Evolutionary conservation across 768 basidiomycete species (phyloP).

Genomic region (Termitomyces titanicus): DNA sequence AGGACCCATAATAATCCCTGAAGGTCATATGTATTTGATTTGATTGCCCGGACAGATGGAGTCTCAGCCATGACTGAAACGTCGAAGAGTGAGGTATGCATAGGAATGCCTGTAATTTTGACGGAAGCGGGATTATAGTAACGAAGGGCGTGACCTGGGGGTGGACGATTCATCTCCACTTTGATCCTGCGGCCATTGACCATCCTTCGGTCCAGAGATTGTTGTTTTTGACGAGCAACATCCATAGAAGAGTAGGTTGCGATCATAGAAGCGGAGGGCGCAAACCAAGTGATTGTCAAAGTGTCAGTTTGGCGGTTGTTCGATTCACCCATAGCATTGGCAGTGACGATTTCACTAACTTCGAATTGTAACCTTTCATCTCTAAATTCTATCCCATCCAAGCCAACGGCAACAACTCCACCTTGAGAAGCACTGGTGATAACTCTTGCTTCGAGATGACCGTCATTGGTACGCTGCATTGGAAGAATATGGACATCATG

Average conservation of each 20-base stretch:
- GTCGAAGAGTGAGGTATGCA: conserved; percentile 17
- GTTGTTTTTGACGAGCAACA: conserved; percentile 30
- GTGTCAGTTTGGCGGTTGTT: conserved; percentile 29
- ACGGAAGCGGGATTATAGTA: conserved; percentile 31
- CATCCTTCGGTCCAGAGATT: conserved; percentile 30
- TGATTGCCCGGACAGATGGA: conserved; percentile 14
- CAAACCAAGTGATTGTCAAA: conserved; percentile 49
- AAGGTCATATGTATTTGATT: conserved; percentile 17
- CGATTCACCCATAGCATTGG: conserved; percentile 39
- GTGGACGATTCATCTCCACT: conserved; percentile 40
- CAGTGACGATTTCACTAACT: conserved; percentile 33
- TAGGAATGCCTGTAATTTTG: conserved; percentile 40
- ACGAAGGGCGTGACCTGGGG: conserved; percentile 23
- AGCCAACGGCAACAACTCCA: conserved; percentile 33
- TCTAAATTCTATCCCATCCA: conserved; percentile 49
- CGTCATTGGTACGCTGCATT: conserved; percentile 23
- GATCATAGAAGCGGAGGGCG: conserved; percentile 43
- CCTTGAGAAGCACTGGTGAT: conserved; percentile 39
- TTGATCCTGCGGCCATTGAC: conserved; percentile 42
- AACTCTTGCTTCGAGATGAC: conserved; percentile 37
- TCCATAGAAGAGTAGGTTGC: conserved; percentile 35
- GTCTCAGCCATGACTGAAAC: conserved; percentile 29
- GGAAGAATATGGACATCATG: conserved; percentile 29
- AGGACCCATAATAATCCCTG: conserved; percentile 19
- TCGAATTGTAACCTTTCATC: conserved; percentile 39